Base-by-base conservation (phyloP, 305 asterid genomes). In the Andrographis paniculata region DNA sequence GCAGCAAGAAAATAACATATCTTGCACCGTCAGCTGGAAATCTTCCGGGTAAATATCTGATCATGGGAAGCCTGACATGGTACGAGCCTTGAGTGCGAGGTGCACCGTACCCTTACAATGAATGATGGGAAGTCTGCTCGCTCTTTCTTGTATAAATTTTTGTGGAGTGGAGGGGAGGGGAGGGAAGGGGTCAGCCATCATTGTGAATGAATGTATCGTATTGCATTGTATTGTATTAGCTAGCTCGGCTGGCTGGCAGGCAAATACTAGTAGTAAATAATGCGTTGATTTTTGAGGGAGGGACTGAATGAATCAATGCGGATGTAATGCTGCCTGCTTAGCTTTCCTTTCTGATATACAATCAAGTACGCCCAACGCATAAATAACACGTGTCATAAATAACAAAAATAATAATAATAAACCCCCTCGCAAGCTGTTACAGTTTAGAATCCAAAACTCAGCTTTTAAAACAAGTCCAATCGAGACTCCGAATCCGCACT, bases 21-120 rank as follows among this genome's bases (percentile, higher is more conserved):
- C 93, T 89, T 10, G 87, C 94, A 9, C 98, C 95, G 0, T 79
- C 91, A 28, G 93, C 91, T 56, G 96, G 96, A 54, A 86, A 55
- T 57, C 94, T 87, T 48, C 96, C 99, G 0, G 89, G 99, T 55
- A 87, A 79, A 62, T 69, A 64, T 63, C 50, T 91, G 73, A 69
- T 87, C 45, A 72, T 74, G 68, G 99, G 95, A 62, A 87, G 82
- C 75, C 61, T 91, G 68, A 81, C 92, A 11, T 91, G 99, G 99
- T 75, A 78, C 19, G 99, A 91, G 53, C 79, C 71, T 39, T 76
- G 66, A 68, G n/a, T n/a, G n/a, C n/a, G n/a, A n/a, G n/a, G n/a
- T n/a, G n/a, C n/a, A n/a, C n/a, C n/a, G n/a, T n/a, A n/a, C n/a
- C n/a, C n/a, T n/a, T n/a, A n/a, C n/a, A n/a, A n/a, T n/a, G n/a